A percentile compares a stretch with the other conserved stretches of the same genome.
Conservation (phyloP, 495 filamentous ascomycete genomes). For the Penicillium bialowiezense region DNA sequence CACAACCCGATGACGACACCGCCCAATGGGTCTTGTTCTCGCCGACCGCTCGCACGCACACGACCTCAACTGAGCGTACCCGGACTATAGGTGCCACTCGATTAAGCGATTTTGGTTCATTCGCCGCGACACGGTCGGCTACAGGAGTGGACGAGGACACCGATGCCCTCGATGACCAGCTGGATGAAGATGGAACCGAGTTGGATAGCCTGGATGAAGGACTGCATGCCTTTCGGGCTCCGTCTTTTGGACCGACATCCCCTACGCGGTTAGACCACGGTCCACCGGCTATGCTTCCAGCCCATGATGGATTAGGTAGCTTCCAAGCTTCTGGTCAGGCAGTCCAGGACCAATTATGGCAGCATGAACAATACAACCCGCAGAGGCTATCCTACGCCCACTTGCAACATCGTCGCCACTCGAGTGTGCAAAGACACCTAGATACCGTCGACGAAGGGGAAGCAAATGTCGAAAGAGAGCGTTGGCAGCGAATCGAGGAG, state of each 20-base stretch:
- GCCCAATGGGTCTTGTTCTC: conserved; percentile 98
- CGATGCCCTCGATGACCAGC: conserved; percentile 47
- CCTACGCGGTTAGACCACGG: conserved; percentile 48
- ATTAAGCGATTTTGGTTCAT: conserved; percentile 81
- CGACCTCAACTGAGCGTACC: conserved; percentile 69
- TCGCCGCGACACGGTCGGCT: conserved; percentile 55
- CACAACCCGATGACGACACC: conserved; percentile 58
- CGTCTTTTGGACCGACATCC: conserved; percentile 52
- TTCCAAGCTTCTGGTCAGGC: conserved; percentile 59
- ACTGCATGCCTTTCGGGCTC: conserved; percentile 75
- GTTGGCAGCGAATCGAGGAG: conserved; percentile 76
- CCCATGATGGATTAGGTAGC: conserved; percentile 86
- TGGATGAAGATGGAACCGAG: conserved; percentile 66
- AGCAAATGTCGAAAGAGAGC: conserved; percentile 56
- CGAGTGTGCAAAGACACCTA: conserved; percentile 60
- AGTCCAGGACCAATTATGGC: conserved; percentile 78
- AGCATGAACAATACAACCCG: conserved; percentile 79
- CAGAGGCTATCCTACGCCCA: conserved; percentile 40
- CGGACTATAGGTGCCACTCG: conserved; percentile 71
- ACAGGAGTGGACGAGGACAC: conserved; percentile 47
- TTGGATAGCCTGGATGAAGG: conserved; percentile 90
- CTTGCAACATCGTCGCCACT: conserved; percentile 41
- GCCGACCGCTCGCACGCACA: conserved; percentile 66
- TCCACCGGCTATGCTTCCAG: conserved; percentile 67
- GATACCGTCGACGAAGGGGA: conserved; percentile 65